Evolutionary conservation across 2,329 filamentous ascomycete genomes (phyloP).

Genomic region (Bipolaris victoriae): DNA sequence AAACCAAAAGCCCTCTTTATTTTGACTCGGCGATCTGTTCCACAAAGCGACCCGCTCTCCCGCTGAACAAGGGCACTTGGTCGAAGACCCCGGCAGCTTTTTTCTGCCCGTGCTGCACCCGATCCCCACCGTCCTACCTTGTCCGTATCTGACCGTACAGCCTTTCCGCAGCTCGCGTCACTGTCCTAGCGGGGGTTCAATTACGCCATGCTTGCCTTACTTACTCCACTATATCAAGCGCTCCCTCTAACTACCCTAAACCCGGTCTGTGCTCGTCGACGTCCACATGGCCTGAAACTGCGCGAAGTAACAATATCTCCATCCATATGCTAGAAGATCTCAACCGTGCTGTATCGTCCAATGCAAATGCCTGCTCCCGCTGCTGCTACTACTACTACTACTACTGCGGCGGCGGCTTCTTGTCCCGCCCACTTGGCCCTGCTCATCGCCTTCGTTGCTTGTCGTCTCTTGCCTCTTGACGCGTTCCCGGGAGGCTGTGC

Average conservation of each 20-base stretch:
- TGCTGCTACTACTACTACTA: not conserved
- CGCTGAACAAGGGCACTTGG: constrained; percentile 36
- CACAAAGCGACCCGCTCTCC: constrained; percentile 43
- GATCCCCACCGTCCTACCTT: constrained; percentile 45
- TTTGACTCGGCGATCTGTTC: constrained; percentile 41
- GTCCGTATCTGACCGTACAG: constrained; percentile 36
- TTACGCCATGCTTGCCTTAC: constrained; percentile 36
- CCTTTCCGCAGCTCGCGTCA: constrained; percentile 45
- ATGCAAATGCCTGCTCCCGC: constrained; percentile 2
- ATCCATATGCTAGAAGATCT: not conserved
- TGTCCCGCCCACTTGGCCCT: not conserved
- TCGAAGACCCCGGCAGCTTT: constrained; percentile 23
- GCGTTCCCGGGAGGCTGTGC: constrained; percentile 39
- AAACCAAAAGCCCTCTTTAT: constrained; percentile 19
- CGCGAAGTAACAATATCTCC: constrained; percentile 8
- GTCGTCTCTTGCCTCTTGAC: constrained; percentile 22
- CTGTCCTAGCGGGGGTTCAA: constrained; percentile 34
- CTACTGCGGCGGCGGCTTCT: constrained; percentile 2
- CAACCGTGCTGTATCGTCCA: not conserved
- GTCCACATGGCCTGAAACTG: constrained; percentile 14
- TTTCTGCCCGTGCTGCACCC: constrained; percentile 38
- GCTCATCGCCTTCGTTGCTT: constrained; percentile 17
- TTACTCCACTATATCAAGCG: constrained; percentile 21
- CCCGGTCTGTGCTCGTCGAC: constrained; percentile 10
- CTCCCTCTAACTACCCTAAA: constrained; percentile 4